Percentiles rank a stretch among this genome's conserved stretches.
phyloP scores from a whole-genome alignment of 495 filamentous ascomycete species.

The Penicillium alfredii region DNA sequence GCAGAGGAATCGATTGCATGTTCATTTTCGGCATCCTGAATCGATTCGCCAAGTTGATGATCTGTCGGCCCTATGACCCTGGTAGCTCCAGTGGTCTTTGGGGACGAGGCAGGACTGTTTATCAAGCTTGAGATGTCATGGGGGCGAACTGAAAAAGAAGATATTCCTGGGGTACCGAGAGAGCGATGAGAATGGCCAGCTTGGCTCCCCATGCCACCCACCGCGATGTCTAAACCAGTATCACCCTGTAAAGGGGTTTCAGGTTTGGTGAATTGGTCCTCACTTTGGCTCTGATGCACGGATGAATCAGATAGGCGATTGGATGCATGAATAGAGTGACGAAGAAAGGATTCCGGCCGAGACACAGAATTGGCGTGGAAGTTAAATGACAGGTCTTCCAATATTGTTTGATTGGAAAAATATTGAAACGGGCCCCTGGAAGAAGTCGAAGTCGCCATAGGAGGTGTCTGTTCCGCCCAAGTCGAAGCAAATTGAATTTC shows the following conservation, averaged over 20 bases:
- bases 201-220: background rate
- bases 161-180: background rate
- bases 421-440: conserved; percentile 14
- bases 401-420: conserved; percentile 15
- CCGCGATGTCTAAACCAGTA: background rate
- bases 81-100: background rate
- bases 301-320: conserved; percentile 5
- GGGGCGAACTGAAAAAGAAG: conserved; percentile 5
- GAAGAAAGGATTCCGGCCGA: conserved; percentile 34
- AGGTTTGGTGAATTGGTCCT: conserved; percentile 6
- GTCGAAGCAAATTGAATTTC: conserved; percentile 14
- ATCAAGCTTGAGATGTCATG: background rate
- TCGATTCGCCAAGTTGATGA: background rate
- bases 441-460: conserved; percentile 8
- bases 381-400: conserved; percentile 21
- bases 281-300: conserved; percentile 2
- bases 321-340: conserved; percentile 20
- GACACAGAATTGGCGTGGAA: conserved; percentile 29
- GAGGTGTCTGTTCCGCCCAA: conserved; percentile 24
- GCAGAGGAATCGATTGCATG: conserved; percentile 11
- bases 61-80: conserved; percentile 1
- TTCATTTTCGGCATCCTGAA: conserved; percentile 7
- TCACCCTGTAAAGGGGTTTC: no score
- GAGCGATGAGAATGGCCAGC: background rate
- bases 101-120: conserved; percentile 4